These are phyloP conservation scores for Aspergillus egyptiacus DNA, from an alignment of 495 filamentous ascomycete genomes.

Conservation along the genomic window DNA sequence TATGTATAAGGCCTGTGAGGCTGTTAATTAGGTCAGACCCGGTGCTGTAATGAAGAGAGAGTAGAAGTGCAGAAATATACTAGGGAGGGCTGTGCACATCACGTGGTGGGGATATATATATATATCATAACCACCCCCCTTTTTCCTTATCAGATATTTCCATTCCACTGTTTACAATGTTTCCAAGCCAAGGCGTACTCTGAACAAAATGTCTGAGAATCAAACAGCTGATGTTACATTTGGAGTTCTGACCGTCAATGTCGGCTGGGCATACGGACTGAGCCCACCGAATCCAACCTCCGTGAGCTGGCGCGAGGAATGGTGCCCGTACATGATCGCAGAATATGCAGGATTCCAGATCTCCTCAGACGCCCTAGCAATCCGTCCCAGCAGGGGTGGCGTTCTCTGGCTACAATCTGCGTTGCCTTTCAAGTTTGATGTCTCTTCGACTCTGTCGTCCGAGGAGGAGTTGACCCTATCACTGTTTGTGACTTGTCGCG, in stretches of 20 bases:
- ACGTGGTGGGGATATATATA: too few relatives aligned
- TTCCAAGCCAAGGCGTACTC: not conserved
- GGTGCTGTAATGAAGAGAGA: too few relatives aligned
- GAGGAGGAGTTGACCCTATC: not conserved
- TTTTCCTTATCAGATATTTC: not conserved
- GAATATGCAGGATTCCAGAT: slow-evolving; percentile 6
- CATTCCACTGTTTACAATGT: not conserved
- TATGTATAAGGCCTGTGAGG: too few relatives aligned
- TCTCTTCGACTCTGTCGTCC: not conserved
- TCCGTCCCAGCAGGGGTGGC: not conserved
- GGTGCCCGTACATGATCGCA: slow-evolving; percentile 4
- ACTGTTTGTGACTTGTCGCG: not conserved
- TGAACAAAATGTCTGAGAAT: not conserved
- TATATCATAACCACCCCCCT: too few relatives aligned
- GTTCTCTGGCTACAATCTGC: not conserved
- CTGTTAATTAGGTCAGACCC: too few relatives aligned
- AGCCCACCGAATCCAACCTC: not conserved
- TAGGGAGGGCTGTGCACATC: not conserved
- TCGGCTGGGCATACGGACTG: not conserved
- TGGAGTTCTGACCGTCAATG: not conserved
- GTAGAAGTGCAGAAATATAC: too few relatives aligned
- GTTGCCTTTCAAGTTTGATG: slow-evolving; percentile 1
- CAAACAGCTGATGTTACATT: not conserved
- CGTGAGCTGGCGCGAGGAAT: not conserved
- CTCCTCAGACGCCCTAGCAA: not conserved